Conservation (phyloP, 2,329 filamentous ascomycete species). For the Neurospora sp. region DNA sequence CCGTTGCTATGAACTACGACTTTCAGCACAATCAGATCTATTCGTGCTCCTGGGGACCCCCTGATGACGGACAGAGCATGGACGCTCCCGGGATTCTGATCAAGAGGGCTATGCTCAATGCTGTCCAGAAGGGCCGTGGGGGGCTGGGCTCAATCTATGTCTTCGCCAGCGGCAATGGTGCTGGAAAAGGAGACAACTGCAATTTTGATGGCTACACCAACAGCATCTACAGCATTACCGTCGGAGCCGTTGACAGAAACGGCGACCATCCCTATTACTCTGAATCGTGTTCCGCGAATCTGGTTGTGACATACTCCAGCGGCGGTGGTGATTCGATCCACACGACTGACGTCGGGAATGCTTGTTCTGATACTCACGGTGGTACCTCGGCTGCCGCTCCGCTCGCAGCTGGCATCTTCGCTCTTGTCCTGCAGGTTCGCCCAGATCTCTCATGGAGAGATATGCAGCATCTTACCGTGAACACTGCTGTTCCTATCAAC, state of each 20-base stretch:
- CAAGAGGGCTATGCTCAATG: slow-evolving; percentile 81
- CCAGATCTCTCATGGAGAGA: slow-evolving; percentile 90
- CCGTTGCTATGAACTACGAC: slow-evolving; percentile 83
- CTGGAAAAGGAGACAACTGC: slow-evolving; percentile 81
- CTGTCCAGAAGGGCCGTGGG: slow-evolving; percentile 74
- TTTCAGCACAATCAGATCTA: slow-evolving; percentile 92
- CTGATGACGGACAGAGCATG: slow-evolving; percentile 90
- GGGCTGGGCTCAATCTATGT: slow-evolving; percentile 89
- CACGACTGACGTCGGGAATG: slow-evolving; percentile 89
- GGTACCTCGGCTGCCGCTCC: slow-evolving; percentile 94
- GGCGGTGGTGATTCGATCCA: slow-evolving; percentile 84
- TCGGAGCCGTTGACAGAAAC: slow-evolving; percentile 81
- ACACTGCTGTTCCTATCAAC: slow-evolving; percentile 75
- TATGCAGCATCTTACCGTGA: slow-evolving; percentile 79
- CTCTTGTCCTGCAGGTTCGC: slow-evolving; percentile 73
- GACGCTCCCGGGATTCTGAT: slow-evolving; percentile 87
- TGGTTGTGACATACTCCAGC: slow-evolving; percentile 95
- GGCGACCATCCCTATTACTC: slow-evolving; percentile 93
- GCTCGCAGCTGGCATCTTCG: slow-evolving; percentile 83
- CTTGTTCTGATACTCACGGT: slow-evolving; percentile 74
- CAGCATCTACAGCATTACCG: slow-evolving; percentile 97
- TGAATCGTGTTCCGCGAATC: slow-evolving; percentile 87
- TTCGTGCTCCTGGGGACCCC: slow-evolving; percentile 96
- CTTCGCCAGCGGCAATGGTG: slow-evolving; percentile 94
- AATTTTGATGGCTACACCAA: slow-evolving; percentile 99